phyloP scores from a whole-genome alignment of 2,329 filamentous ascomycete species.

The Calonectria pteridis region DNA sequence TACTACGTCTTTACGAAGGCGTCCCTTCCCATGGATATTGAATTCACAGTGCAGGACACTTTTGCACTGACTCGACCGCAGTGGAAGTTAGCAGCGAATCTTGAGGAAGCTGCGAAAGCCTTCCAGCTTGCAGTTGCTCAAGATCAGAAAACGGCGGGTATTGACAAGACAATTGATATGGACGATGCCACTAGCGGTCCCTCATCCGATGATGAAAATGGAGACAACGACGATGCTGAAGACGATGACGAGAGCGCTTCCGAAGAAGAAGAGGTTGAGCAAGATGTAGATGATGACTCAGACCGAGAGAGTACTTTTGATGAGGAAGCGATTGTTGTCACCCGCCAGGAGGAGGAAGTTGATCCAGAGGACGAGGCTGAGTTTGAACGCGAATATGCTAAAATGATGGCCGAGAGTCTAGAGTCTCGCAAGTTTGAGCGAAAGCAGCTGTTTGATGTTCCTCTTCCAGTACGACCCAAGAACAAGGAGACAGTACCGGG shows the following conservation, averaged over 20 bases:
- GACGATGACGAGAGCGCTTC: slow-evolving; percentile 72
- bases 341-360: slow-evolving; percentile 87
- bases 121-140: slow-evolving; percentile 91
- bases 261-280: slow-evolving; percentile 69
- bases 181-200: slow-evolving; percentile 79
- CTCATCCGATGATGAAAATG: slow-evolving; percentile 82
- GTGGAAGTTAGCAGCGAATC: slow-evolving; percentile 86
- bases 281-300: slow-evolving; percentile 64
- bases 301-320: slow-evolving; percentile 74
- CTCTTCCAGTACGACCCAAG: slow-evolving; percentile 86
- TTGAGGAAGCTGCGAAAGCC: slow-evolving; percentile 84
- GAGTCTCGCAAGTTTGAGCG: slow-evolving; percentile 97
- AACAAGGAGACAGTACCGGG: slow-evolving; percentile 66
- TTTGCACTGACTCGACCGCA: slow-evolving; percentile 88
- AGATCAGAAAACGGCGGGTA: slow-evolving; percentile 85
- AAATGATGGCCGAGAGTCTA: slow-evolving; percentile 97
- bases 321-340: slow-evolving; percentile 93
- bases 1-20: slow-evolving; percentile 96
- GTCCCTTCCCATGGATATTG: slow-evolving; percentile 93
- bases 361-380: slow-evolving; percentile 97
- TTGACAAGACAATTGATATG: slow-evolving; percentile 76
- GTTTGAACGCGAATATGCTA: slow-evolving; percentile 97
- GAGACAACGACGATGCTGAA: slow-evolving; percentile 74
- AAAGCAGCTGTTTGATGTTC: slow-evolving; percentile 95
- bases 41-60: slow-evolving; percentile 95